Evolutionary conservation across 805 yeast genomes (phyloP), one percentile per base, ranked within the genome.

Genomic region (Candida boidinii): DNA sequence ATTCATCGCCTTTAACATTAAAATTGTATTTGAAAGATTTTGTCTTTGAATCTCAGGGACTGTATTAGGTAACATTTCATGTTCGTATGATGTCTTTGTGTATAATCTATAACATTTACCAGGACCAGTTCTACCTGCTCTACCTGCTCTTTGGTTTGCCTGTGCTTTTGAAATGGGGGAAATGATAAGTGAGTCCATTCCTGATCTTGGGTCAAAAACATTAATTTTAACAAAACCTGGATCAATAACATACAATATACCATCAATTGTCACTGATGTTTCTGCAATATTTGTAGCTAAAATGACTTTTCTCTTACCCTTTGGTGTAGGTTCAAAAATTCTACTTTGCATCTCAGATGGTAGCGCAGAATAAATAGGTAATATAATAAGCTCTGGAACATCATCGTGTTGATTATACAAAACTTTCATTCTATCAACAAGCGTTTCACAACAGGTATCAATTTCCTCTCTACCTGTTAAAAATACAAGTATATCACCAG

Each of bases 101-200:
- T 82, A 92, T n/a, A 92, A 60, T 36, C 98, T 62, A 50, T 77
- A 92, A 51, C 98, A 94, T 44, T 84, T 79, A 2, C 98, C 98
- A 0, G 96, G 95, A 0, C 94, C 94, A 0, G 94, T 86, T 63
- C 98, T 80, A 30, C 98, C 98, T 0, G 98, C 98, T 52, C 98
- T 73, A 35, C 98, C 98, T 29, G 94, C 74, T 51, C 98, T 70
- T 58, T 92, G 98, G 44, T 83, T 83, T 0, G 97, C 96, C 51
- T 88, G 94, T 0, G 98, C 97, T 46, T 83, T 82, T 0, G 97
- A 90, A 30, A 92, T 86, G 1, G 95, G 95, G 12, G 79, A 70
- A 3, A 87, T 81, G 7, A 76, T 66, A 46, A 92, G 66, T 6
- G 90, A 76, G 48, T 90, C 97, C 88, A 92, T 88, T 13, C 96